Conservation (phyloP, 129 eudicot species). For the Centella asiatica region DNA sequence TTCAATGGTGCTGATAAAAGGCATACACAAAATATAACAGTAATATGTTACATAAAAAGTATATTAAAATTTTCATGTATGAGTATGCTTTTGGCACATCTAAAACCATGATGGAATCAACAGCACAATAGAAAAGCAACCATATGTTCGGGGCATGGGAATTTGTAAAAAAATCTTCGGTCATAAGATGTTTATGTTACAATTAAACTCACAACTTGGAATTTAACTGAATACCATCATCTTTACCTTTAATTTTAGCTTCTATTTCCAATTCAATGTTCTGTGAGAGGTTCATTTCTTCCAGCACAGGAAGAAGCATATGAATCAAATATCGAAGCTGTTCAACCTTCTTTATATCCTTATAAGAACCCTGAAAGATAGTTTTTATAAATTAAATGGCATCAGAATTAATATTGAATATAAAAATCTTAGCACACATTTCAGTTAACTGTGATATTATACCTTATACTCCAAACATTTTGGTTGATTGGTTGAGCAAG, state of each 20-base stretch:
- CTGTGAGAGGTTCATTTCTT: conserved; percentile 58
- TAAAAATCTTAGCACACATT: conserved; percentile 1
- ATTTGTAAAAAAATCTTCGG: neutral
- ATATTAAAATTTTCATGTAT: neutral
- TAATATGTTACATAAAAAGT: neutral
- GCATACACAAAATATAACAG: too few species aligned
- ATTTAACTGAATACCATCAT: neutral
- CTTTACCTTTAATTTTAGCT: conserved; percentile 62
- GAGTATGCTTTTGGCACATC: neutral
- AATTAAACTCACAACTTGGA: too few species aligned
- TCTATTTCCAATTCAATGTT: conserved; percentile 54
- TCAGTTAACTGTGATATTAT: conserved; percentile 7
- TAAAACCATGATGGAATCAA: too few species aligned
- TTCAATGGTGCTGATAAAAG: too few species aligned
- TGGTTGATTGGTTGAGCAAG: conserved; percentile 37
- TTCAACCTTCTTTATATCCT: conserved; percentile 38
- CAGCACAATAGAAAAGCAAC: neutral
- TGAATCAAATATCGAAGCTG: conserved; percentile 54
- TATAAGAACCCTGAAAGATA: conserved; percentile 44
- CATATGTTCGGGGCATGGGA: neutral
- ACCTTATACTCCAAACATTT: conserved; percentile 51
- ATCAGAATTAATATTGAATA: neutral
- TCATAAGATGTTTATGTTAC: neutral
- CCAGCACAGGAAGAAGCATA: conserved; percentile 70
- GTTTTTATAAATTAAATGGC: conserved; percentile 1